Conservation (phyloP, 371 early-diverging fungal genomes). For the Circinella umbellata region DNA sequence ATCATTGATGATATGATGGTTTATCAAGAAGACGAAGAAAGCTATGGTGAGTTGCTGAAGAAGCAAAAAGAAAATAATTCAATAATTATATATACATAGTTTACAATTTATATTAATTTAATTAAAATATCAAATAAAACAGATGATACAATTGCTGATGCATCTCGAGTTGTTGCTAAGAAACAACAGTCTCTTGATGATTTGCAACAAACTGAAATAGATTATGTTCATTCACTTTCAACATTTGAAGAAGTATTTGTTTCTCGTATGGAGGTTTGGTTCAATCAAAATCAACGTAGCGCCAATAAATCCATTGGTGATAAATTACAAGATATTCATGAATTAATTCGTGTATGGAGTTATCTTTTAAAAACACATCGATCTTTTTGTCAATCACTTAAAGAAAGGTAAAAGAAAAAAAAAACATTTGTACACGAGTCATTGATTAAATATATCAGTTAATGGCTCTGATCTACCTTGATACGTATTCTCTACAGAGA, state of each 20-base stretch:
- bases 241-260: conserved; percentile 26
- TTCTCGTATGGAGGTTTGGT: conserved; percentile 20
- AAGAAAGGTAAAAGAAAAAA: conserved; percentile 20
- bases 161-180: neutral
- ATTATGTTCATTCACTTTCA: conserved; percentile 21
- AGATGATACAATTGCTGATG: conserved; percentile 5
- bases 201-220: conserved; percentile 20
- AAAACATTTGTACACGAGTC: no score
- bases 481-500: no score
- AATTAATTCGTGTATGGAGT: conserved; percentile 12
- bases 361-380: conserved; percentile 4
- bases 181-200: conserved; percentile 1
- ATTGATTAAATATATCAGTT: no score
- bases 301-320: conserved; percentile 11
- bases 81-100: no score
- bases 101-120: no score
- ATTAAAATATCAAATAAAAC: no score
- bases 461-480: no score
- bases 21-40: conserved; percentile 6
- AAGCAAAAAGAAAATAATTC: no score
- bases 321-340: conserved; percentile 9
- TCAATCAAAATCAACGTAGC: conserved; percentile 15
- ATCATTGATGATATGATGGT: conserved; percentile 8
- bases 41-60: neutral
- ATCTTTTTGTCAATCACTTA: conserved; percentile 15